Percentiles rank a stretch among this genome's conserved stretches.
phyloP scores from a whole-genome alignment of 345 rosid genomes.

The Populus alba region DNA sequence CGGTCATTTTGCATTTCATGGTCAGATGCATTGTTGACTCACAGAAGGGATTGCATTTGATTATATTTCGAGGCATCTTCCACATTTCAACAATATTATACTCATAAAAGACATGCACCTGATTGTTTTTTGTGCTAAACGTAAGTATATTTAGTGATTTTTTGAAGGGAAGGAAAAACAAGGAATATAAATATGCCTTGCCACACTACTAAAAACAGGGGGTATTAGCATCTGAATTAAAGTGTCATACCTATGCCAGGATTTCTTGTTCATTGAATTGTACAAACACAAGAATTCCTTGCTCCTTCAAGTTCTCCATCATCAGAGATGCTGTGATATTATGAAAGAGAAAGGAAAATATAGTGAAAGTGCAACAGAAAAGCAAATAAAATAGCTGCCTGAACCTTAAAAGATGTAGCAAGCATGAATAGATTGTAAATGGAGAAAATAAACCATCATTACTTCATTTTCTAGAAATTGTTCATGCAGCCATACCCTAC shows the following conservation, averaged over 20 bases:
- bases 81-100: background rate
- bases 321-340: slow-evolving; percentile 42
- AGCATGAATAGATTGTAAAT: background rate
- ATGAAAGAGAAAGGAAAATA: background rate
- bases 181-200: no score
- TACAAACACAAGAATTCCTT: slow-evolving; percentile 55
- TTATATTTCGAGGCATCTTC: background rate
- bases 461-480: background rate
- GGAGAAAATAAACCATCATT: background rate
- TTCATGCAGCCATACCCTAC: slow-evolving; percentile 2
- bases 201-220: no score
- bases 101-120: background rate
- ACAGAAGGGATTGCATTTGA: background rate
- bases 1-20: background rate
- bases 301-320: slow-evolving; percentile 61
- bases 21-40: background rate
- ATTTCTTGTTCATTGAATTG: slow-evolving; percentile 51
- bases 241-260: slow-evolving; percentile 1
- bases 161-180: no score
- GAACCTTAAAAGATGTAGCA: background rate
- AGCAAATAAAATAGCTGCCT: background rate
- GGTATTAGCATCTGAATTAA: no score
- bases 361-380: background rate
- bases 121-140: background rate
- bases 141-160: background rate